Base-by-base conservation (phyloP, 192 early-diverging fungal species). In the Mortierella hygrophila region DNA sequence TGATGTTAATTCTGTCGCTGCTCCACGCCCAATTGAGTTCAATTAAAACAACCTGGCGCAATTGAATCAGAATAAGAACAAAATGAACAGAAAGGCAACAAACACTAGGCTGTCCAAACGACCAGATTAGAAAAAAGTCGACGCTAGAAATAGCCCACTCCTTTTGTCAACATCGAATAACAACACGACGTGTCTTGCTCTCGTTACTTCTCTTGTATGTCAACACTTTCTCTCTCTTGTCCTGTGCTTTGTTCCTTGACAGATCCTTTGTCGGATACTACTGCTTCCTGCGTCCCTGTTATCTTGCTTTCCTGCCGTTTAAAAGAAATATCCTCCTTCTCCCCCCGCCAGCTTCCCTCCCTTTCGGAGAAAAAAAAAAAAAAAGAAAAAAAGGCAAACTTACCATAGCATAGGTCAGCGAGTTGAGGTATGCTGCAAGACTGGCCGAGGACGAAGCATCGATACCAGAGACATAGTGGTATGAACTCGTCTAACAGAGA, bases 361-460 rank as follows among this genome's bases (percentile, higher is more conserved):
- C 23, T 20, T 13, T 42, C 40, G 37, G 40, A 42, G 20, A 42
- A 38, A 79, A 29, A 57, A 52, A 75, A 40, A n/a, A 42, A 75
- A 16, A 9, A 40, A 49, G 13, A 21, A 42, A 41, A 29, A 44
- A 41, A 32, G 68, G 37, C 6, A 32, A 13, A 86, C 76, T 87
- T 88, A 96, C 96, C 82, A 98, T 82, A 13, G 95, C 93, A 89
- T 99, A 99, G 44, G 95, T 97, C 54, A 99, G 88, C 32, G 97
- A 97, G 88, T 98, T 99, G 76, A 99, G 91, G 78, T 99, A 99
- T 4, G 98, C 99, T 9, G 99, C 97, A n/a, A 99, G 89, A 32
- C 97, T 95, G 23, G 97, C 99, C 35, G 99, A 98, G 37, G 99
- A 99, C 20, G 96, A 97, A 40, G 95, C 94, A 83, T 97, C 95